Base-by-base conservation (phyloP, 129 eudicot species). In the Centaurea solstitialis region DNA sequence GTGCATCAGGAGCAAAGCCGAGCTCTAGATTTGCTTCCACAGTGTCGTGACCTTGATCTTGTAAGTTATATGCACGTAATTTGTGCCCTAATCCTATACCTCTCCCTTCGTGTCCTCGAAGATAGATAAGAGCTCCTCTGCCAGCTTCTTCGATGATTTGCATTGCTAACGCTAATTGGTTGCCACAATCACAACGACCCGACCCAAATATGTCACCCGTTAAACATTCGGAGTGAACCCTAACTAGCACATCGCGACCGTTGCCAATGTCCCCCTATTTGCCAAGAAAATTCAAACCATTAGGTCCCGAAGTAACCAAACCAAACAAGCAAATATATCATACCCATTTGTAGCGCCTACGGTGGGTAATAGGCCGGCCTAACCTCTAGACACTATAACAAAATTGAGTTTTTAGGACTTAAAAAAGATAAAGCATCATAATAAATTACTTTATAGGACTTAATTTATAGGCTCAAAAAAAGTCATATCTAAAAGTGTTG, bases 101-200 rank as follows among this genome's bases (percentile, higher is more conserved):
- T n/a, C 99, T 85, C 6, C 99, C 97, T 89, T 94, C 99, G 33
- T 94, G 99, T 12, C 99, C 99, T 17, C 99, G 84, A 47, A 94
- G 97, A 84, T 94, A 94, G 35, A 94, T 80, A 35, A 94, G 88
- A 0, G 91, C 92, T 4, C 98, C 98, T 87, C 97, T 86, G 35
- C 97, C 91, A 9, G 93, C 87, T 77, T 89, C 71, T 83, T 90
- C 99, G 7, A 94, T 90, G 38, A 90, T 41, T 74, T 90, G 89
- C 97, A 94, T 89, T 17, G 99, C 97, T 66, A 94, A 70, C n/a
- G 86, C 96, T 61, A 94, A 85, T 80, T 94, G 97, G 74, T 88
- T 84, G 3, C 99, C 97, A 85, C 97, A 94, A 84, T 94, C 99
- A 65, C 97, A 94, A 43, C 99, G 86, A 73, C 82, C 91, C 7